A percentile compares a stretch with the other conserved stretches of the same genome.
phyloP scores from a whole-genome alignment of 768 basidiomycete genomes.

The Multifurca ochricompacta region DNA sequence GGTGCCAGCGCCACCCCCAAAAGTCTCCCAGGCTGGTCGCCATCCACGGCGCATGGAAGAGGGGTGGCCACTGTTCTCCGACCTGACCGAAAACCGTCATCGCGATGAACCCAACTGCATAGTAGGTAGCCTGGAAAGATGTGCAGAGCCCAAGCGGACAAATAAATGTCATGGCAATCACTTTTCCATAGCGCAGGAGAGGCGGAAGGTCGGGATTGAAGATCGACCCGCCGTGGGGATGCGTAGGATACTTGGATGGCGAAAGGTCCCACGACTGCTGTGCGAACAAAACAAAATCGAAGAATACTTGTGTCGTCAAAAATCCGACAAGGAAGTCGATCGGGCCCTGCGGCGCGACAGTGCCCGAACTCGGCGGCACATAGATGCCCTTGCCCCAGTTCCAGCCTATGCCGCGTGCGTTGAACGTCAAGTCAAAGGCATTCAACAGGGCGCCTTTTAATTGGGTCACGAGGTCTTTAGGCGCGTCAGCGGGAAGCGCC shows the following conservation, averaged over 20 bases:
- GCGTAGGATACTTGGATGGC: constrained; percentile 27
- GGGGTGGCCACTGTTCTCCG: constrained; percentile 51
- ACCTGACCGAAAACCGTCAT: constrained; percentile 10
- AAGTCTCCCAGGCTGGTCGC: constrained; percentile 52
- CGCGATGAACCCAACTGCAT: constrained; percentile 8
- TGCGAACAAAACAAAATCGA: constrained; percentile 31
- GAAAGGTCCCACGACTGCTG: constrained; percentile 26
- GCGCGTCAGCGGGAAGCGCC: constrained; percentile 1
- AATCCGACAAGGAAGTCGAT: constrained; percentile 33
- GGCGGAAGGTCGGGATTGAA: constrained; percentile 30
- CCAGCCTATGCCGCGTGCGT: constrained; percentile 55
- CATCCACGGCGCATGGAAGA: constrained; percentile 50
- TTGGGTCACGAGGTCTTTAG: constrained; percentile 2
- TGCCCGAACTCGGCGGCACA: constrained; percentile 32
- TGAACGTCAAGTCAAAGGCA: constrained; percentile 42
- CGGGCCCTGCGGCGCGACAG: constrained; percentile 34
- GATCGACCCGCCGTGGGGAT: constrained; percentile 31
- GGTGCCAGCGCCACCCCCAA: constrained; percentile 66
- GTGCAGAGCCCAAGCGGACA: constrained; percentile 12
- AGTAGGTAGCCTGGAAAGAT: constrained; percentile 16
- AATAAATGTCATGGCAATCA: constrained; percentile 19
- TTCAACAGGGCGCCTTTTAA: constrained; percentile 24
- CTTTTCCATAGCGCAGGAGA: constrained; percentile 28
- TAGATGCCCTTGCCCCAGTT: constrained; percentile 38
- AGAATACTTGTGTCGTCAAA: constrained; percentile 38